These are phyloP conservation scores for Stephania japonica DNA, from an alignment of 164 flowering plant genomes.

Conservation along the genomic window DNA sequence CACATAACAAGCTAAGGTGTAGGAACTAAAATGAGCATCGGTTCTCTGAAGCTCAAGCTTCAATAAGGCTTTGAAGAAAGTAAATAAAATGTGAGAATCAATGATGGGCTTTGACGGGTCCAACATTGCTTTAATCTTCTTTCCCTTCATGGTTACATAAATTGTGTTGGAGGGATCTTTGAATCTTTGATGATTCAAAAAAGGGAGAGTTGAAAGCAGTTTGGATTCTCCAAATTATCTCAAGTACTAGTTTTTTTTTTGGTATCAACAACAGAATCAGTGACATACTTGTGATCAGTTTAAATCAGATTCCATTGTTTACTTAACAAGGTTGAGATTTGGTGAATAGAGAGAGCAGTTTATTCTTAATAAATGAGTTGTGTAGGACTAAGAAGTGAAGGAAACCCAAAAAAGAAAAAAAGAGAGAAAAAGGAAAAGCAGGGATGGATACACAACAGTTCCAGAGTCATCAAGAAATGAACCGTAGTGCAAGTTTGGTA, in stretches of 20 bases:
- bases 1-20: background rate
- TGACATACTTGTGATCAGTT: background rate
- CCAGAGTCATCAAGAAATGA: slow-evolving; percentile 4
- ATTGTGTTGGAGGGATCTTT: background rate
- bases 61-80: slow-evolving; percentile 14
- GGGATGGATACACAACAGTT: background rate
- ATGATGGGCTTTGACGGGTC: slow-evolving; percentile 50
- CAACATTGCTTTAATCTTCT: slow-evolving; percentile 32
- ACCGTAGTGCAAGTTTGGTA: slow-evolving; percentile 35
- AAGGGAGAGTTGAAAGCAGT: background rate
- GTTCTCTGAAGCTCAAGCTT: slow-evolving; percentile 24
- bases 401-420: background rate
- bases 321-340: too few relatives aligned
- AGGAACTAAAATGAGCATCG: background rate
- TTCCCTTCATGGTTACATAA: background rate
- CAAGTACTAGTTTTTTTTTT: background rate
- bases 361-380: background rate
- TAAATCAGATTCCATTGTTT: background rate
- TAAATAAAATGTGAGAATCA: slow-evolving; percentile 19
- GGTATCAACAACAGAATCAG: background rate
- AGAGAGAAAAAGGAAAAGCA: slow-evolving; percentile 10
- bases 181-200: background rate
- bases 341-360: too few relatives aligned
- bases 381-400: too few relatives aligned
- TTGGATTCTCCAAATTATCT: background rate